Percentiles rank a stretch among this genome's conserved stretches.
Conservation (phyloP, 768 basidiomycete genomes). For the Mycena leptocephala region DNA sequence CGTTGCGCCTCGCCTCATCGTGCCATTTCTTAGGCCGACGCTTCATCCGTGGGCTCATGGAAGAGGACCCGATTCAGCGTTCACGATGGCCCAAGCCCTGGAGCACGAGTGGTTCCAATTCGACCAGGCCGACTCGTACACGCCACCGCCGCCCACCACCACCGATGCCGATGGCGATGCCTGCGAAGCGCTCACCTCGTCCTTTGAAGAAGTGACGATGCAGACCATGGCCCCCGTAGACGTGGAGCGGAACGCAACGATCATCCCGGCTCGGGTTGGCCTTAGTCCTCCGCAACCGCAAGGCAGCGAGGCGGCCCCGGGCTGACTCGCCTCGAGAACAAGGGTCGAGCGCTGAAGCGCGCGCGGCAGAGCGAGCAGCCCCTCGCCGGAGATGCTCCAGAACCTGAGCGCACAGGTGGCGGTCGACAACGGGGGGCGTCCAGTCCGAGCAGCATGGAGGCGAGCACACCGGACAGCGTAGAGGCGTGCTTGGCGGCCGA, state of each 20-base stretch:
- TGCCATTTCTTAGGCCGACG: constrained; percentile 61
- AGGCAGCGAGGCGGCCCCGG: constrained; percentile 39
- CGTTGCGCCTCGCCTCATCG: background rate
- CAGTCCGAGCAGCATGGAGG: no score
- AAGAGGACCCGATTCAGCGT: constrained; percentile 74
- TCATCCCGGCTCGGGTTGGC: no score
- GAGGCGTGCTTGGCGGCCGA: background rate
- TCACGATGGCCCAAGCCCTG: constrained; percentile 80
- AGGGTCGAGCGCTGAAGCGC: constrained; percentile 53
- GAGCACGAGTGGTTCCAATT: constrained; percentile 82
- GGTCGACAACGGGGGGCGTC: no score
- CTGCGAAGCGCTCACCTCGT: background rate
- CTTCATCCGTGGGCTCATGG: constrained; percentile 80
- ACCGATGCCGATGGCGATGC: background rate
- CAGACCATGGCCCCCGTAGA: background rate
- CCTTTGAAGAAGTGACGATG: background rate
- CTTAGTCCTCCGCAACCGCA: no score
- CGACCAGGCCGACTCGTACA: constrained; percentile 23
- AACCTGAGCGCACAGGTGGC: background rate
- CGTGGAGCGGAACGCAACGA: background rate
- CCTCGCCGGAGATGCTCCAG: constrained; percentile 69
- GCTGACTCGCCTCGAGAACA: constrained; percentile 37
- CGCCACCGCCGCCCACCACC: background rate
- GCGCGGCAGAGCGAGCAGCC: constrained; percentile 60
- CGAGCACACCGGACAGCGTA: no score